These are phyloP conservation scores for Adansonia gregorii DNA, from an alignment of 441 rosid species.

Conservation along the genomic window DNA sequence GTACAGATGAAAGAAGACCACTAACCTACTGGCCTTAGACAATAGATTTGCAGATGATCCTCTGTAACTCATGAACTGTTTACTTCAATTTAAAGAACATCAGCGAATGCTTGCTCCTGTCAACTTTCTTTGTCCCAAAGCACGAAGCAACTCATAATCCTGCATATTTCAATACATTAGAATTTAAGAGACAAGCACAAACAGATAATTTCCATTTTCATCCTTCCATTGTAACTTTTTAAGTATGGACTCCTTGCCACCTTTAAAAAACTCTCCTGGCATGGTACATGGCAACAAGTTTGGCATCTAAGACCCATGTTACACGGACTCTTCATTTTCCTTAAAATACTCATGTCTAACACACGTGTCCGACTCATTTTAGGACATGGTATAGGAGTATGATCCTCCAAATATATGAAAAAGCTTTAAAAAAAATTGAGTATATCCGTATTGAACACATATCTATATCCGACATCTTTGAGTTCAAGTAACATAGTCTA, in stretches of 20 bases:
- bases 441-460: too few species aligned
- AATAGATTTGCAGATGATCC: not conserved
- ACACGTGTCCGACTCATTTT: too few species aligned
- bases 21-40: conserved; percentile 6
- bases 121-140: conserved; percentile 42
- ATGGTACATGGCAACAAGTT: not conserved
- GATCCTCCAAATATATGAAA: too few species aligned
- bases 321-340: too few species aligned
- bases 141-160: conserved; percentile 63
- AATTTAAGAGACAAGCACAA: not conserved
- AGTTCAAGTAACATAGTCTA: too few species aligned
- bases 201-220: not conserved
- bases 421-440: too few species aligned
- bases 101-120: conserved; percentile 52
- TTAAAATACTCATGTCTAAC: too few species aligned
- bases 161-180: conserved; percentile 39
- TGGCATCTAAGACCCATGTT: not conserved
- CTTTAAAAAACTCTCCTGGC: not conserved
- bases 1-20: conserved; percentile 3
- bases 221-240: not conserved
- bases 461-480: too few species aligned
- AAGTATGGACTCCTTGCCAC: not conserved
- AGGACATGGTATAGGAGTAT: too few species aligned
- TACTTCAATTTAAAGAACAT: not conserved
- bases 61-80: not conserved